phyloP scores from a whole-genome alignment of 441 rosid genomes.

The Populus hybrid region DNA sequence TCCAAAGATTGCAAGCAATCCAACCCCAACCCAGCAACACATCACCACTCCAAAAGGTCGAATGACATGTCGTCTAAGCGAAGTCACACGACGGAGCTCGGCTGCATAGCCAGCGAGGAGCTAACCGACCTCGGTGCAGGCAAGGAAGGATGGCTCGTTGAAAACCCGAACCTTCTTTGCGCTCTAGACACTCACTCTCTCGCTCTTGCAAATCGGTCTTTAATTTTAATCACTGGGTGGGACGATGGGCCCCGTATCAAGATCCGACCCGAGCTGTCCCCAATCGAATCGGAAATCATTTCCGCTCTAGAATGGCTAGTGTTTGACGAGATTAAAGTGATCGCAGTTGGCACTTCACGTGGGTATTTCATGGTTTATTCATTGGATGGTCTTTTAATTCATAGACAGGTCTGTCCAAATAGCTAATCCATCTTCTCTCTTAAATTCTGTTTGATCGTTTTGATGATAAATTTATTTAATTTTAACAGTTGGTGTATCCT shows the following conservation, averaged over 20 bases:
- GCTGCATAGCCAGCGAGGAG: conserved; percentile 78
- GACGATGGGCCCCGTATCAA: conserved; percentile 47
- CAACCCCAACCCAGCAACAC: not conserved
- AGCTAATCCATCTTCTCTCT: not conserved
- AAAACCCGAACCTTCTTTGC: conserved; percentile 52
- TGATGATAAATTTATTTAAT: not conserved
- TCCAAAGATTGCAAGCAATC: not conserved
- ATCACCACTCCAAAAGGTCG: not conserved
- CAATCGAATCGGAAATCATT: conserved; percentile 65
- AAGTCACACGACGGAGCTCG: conserved; percentile 65
- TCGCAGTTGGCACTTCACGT: conserved; percentile 75
- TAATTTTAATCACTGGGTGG: conserved; percentile 63
- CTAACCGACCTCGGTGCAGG: conserved; percentile 88
- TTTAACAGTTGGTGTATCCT: conserved; percentile 54
- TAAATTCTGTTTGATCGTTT: not conserved
- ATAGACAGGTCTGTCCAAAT: conserved; percentile 53
- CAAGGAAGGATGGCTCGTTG: conserved; percentile 81
- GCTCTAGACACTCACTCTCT: conserved; percentile 70
- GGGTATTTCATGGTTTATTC: conserved; percentile 77
- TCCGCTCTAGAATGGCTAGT: conserved; percentile 82
- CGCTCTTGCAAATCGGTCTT: conserved; percentile 60
- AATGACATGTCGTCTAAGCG: conserved; percentile 53
- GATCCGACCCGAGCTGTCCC: conserved; percentile 84
- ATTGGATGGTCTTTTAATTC: conserved; percentile 61
- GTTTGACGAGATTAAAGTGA: conserved; percentile 62